Evolutionary conservation across 192 early-diverging fungal genomes (phyloP).

Genomic region (Entomortierella lignicola): DNA sequence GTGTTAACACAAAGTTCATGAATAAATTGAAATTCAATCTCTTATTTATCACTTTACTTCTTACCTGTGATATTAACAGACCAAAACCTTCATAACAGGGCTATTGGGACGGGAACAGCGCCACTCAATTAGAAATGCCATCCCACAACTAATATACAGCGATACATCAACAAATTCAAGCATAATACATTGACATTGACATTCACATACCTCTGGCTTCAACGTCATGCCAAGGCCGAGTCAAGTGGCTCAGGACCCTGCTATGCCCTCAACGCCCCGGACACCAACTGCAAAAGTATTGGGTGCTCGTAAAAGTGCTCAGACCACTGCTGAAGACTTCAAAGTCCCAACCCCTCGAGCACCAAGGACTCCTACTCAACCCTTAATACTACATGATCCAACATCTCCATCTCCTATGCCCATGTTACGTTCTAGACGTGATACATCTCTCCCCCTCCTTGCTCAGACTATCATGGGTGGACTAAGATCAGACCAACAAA

Average conservation of each 20-base stretch:
- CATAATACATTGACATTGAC: neutral
- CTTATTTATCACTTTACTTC: no score
- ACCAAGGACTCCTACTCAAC: constrained; percentile 1
- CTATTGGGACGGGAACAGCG: no score
- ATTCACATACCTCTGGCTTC: neutral
- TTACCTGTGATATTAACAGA: no score
- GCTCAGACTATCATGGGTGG: constrained; percentile 2
- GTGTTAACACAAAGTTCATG: no score
- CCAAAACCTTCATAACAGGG: no score
- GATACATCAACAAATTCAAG: no score
- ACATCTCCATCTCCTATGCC: constrained; percentile 14
- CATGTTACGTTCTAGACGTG: constrained; percentile 3
- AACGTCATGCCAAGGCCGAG: neutral
- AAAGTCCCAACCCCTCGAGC: neutral
- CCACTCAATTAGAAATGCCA: no score
- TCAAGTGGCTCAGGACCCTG: neutral
- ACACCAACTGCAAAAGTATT: constrained; percentile 2
- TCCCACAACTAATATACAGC: no score
- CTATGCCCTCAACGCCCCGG: constrained; percentile 10
- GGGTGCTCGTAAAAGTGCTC: neutral
- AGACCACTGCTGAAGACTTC: neutral
- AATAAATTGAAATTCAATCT: no score
- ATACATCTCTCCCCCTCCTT: neutral
- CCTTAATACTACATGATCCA: neutral
- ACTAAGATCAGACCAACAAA: neutral